A percentile compares a stretch with the other conserved stretches of the same genome.
These are phyloP conservation scores for Blumeriella jaapii DNA, from an alignment of 2,329 filamentous ascomycete species.

Conservation along the genomic window DNA sequence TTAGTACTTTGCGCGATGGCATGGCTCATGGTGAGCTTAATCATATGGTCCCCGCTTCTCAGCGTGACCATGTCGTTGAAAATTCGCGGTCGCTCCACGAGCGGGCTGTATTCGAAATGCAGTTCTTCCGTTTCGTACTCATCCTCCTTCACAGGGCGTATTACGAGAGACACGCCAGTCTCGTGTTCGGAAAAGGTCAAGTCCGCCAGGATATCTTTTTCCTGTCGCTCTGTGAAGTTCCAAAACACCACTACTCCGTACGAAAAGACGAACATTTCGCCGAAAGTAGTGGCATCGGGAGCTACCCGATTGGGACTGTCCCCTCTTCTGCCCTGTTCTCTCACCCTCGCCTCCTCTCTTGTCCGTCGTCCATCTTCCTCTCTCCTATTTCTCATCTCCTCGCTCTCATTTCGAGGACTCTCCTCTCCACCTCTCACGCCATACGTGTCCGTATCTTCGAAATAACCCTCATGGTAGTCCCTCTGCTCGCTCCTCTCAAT, in stretches of 20 bases:
- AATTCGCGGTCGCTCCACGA: constrained; percentile 77
- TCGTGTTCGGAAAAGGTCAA: constrained; percentile 74
- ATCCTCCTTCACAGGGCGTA: constrained; percentile 68
- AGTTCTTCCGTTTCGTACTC: constrained; percentile 98
- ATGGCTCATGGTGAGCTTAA: constrained; percentile 94
- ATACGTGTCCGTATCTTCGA: constrained; percentile 57
- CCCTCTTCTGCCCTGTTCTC: constrained; percentile 32
- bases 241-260: constrained; percentile 98
- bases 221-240: constrained; percentile 94
- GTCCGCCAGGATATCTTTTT: constrained; percentile 92
- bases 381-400: constrained; percentile 25
- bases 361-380: constrained; percentile 27
- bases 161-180: constrained; percentile 56
- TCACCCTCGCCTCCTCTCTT: constrained; percentile 26
- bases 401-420: constrained; percentile 32
- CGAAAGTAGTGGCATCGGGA: constrained; percentile 66
- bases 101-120: constrained; percentile 89
- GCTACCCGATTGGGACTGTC: constrained; percentile 47
- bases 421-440: constrained; percentile 33
- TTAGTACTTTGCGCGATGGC: constrained; percentile 97
- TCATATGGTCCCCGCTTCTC: constrained; percentile 93
- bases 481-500: constrained; percentile 87
- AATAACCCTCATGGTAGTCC: constrained; percentile 86
- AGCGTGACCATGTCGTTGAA: constrained; percentile 99
- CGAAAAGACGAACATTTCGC: constrained; percentile 93